Base-by-base conservation (phyloP, 345 rosid species). In the Fremontodendron californicum region DNA sequence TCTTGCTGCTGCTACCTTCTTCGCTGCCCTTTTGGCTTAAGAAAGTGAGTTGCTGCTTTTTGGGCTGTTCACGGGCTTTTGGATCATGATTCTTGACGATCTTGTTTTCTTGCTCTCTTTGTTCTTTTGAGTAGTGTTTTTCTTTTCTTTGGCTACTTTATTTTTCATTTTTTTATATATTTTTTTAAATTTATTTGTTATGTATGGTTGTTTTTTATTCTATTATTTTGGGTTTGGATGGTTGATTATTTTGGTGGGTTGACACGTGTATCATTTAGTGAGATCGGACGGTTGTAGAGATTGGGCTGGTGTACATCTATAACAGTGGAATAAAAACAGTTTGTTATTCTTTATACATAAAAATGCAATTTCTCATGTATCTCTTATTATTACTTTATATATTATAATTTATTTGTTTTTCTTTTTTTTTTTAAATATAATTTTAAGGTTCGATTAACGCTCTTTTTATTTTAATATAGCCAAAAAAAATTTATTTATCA, bases 11-110 rank as follows among this genome's bases (percentile, higher is more conserved):
- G 92, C 85, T 64, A 80, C 86, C 62, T 25, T 89, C 69, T 86
- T 87, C 73, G 91, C 89, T 78, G 82, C 82, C 54, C 77, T 85
- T 75, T 84, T 89, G 86, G 96, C 92, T 76, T 91, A 78, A 57
- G 58, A 18, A 21, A n/a, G 58, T 27, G n/a, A 37, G 27, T 46
- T 58, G 18, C 35, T 58, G 18, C 19, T 25, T 58, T 27, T 12
- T 15, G 49, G 27, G 46, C 55, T 4, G 19, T 18, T 3, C 45
- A 0, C 45, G 49, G 81, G 82, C 84, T 77, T 46, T 71, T 61
- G 71, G 81, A 43, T 81, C 73, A 45, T 69, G 71, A 62, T 63
- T 82, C 79, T 39, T 73, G 78, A 78, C 81, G 35, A 83, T 81
- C 81, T 39, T 81, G 61, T 54, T 70, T 8, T 65, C 15, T 29